Evolutionary conservation across 768 basidiomycete species (phyloP).

Genomic region (Calocera cornea): DNA sequence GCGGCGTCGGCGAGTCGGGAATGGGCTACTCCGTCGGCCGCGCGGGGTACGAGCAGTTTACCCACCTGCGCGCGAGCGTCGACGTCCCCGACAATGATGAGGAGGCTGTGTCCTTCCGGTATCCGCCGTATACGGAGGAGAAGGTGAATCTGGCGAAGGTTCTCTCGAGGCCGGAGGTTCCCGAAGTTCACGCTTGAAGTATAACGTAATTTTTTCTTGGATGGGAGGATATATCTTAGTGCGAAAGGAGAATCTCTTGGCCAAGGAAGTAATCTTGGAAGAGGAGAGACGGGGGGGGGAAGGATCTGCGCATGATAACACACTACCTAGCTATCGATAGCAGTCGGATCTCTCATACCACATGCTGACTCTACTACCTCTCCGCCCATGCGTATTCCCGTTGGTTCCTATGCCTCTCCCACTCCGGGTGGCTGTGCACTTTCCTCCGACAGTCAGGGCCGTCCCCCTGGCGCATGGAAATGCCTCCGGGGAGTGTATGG

Average conservation of each 20-base stretch:
- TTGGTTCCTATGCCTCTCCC: not conserved
- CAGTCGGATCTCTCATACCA: no score
- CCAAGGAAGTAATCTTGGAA: no score
- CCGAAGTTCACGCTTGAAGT: not conserved
- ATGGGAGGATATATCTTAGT: no score
- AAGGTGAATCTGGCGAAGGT: not conserved
- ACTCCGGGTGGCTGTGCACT: not conserved
- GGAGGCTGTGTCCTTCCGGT: not conserved
- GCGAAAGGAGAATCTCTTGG: no score
- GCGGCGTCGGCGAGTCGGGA: slow-evolving; percentile 9
- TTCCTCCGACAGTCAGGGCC: not conserved
- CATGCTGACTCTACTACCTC: no score
- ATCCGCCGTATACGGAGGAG: not conserved
- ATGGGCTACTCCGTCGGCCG: not conserved
- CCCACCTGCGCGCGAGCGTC: not conserved
- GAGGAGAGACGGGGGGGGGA: no score
- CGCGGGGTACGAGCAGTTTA: not conserved
- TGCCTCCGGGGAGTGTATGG: no score
- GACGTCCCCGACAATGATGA: not conserved
- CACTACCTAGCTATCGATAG: no score
- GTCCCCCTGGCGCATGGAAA: not conserved
- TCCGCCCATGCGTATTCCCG: no score
- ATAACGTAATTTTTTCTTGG: no score
- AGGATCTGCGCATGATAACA: no score
- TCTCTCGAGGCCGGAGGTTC: not conserved